phyloP scores from a whole-genome alignment of 73 alveolate species.

The Stentor roeselii region DNA sequence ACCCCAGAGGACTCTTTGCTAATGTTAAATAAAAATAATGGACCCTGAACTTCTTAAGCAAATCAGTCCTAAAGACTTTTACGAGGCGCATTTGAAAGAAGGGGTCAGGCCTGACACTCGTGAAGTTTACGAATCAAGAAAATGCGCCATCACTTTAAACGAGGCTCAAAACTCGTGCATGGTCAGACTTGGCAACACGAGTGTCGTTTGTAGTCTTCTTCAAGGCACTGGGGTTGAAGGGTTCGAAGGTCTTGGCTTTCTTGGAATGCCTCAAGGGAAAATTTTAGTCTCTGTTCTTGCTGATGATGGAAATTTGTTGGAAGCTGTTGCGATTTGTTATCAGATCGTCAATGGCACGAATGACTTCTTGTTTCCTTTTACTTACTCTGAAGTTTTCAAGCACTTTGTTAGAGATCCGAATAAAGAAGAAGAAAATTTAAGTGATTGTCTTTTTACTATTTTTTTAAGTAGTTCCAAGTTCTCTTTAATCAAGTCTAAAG shows the following conservation, averaged over 20 bases:
- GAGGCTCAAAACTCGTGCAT: not conserved
- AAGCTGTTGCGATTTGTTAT: conserved; percentile 11
- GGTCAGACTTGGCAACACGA: conserved; percentile 15
- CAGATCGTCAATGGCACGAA: not conserved
- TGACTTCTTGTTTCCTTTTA: conserved; percentile 7
- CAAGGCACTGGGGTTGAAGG: conserved; percentile 20
- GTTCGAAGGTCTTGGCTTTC: not conserved
- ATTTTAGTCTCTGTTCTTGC: not conserved
- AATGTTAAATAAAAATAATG: too few relatives aligned
- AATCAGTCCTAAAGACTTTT: not conserved
- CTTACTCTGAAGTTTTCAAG: conserved; percentile 4
- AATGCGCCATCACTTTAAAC: not conserved
- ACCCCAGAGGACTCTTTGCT: not conserved
- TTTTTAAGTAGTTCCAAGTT: not conserved
- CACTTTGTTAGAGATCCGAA: conserved; percentile 4
- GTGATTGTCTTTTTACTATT: not conserved
- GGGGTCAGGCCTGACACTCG: conserved; percentile 13
- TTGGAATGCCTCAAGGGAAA: not conserved
- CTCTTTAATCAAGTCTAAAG: not conserved
- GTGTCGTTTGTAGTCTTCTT: not conserved
- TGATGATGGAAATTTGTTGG: conserved; percentile 22
- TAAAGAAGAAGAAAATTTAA: not conserved
- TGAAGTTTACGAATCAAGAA: not conserved
- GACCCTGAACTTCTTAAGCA: conserved; percentile 5
- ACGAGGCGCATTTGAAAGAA: conserved; percentile 14